Conservation (phyloP, 2,329 filamentous ascomycete genomes). For the Zymoseptoria tritici region DNA sequence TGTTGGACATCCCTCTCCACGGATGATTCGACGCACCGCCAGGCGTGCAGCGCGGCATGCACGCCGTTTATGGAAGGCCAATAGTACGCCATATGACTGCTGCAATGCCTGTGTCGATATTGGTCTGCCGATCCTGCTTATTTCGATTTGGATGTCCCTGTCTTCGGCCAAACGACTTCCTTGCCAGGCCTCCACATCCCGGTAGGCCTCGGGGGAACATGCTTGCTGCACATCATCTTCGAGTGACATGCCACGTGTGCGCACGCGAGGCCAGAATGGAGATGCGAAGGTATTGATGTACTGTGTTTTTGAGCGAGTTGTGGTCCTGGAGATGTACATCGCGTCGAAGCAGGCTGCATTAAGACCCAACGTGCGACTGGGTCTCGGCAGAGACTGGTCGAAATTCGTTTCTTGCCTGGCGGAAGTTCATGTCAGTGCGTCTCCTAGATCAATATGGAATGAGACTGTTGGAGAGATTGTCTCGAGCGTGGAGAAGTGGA, state of each 20-base stretch:
- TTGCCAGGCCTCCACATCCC: neutral
- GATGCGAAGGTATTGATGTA: neutral
- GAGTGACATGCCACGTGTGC: neutral
- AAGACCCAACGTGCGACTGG: neutral
- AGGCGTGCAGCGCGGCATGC: neutral
- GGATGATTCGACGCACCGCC: neutral
- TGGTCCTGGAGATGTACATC: neutral
- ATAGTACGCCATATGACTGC: neutral
- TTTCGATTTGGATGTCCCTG: neutral
- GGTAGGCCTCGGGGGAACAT: neutral
- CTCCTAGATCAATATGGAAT: no score
- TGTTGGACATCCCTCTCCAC: neutral
- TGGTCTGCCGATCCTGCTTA: neutral
- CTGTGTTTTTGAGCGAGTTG: neutral
- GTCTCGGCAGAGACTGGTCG: no score
- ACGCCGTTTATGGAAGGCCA: neutral
- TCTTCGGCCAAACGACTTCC: neutral
- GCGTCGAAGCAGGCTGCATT: neutral
- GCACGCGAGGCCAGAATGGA: neutral
- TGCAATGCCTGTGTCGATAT: neutral
- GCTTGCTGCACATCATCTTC: neutral
- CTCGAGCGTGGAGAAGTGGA: no score
- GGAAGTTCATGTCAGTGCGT: no score
- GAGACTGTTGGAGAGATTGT: no score
- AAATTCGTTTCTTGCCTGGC: no score